Evolutionary conservation across 192 early-diverging fungal species (phyloP), one percentile per base, ranked within the genome.

Genomic region (Entomortierella lignicola): DNA sequence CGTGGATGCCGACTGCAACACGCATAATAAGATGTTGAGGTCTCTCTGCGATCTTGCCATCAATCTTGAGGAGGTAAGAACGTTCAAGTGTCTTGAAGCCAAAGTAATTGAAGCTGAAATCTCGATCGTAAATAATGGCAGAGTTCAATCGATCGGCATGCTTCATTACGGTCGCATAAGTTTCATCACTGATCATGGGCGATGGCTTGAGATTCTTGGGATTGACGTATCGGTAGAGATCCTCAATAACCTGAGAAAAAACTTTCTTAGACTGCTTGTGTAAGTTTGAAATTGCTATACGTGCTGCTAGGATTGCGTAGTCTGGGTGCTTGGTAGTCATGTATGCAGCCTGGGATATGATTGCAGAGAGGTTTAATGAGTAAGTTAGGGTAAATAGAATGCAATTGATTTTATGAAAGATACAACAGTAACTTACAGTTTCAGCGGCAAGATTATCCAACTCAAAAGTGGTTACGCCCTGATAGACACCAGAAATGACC

Each of bases 1-100:
- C 96, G 56, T 99, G 97, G 80, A 99, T 98, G 13, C 98, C 98
- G 58, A 99, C 93, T 27, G 95, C 85, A 15, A 99, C 97, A 71
- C 98, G 93, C 98, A 99, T 99, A 30, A 99, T 82, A 91, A 99
- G 83, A 80, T 99, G 98, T 82, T 99, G 98, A 17, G 98, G 98
- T 21, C 98, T 83, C 85, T 99, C 96, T 15, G 93, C 96, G 26
- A 96, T 89, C 59, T 90, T 90, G 34, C 91, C 90, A 64, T 94
- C 90, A 81, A 98, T 92, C 62, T 89, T 87, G 72, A 99, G 85
- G 25, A 99, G 88, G 77, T 99, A 99, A 52, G 92, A 94, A 12
- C 98, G 91, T 85, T 99, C 98, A 11, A 99, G 89, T 11, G 97
- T 99, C 86, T 99, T 99, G 91, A 98, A 98, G 7, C 98, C 98